phyloP scores from a whole-genome alignment of 441 rosid genomes.

The Arabidopsis lyrata region DNA sequence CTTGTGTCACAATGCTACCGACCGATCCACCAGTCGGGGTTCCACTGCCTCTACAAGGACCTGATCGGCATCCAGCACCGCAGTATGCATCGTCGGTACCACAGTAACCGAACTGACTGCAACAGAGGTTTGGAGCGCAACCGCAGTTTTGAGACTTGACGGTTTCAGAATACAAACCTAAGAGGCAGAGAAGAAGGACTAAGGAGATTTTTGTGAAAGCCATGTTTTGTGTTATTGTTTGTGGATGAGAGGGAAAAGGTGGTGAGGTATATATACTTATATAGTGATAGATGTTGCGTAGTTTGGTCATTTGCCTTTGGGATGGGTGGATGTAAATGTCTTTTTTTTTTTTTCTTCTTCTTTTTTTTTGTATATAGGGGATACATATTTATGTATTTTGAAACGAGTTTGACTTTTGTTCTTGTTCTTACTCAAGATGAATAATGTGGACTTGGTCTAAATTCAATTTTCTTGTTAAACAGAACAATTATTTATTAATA shows the following conservation, averaged over 20 bases:
- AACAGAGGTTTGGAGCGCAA: conserved; percentile 50
- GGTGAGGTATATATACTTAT: conserved; percentile 10
- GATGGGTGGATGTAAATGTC: background rate
- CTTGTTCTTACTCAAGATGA: background rate
- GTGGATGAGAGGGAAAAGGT: conserved; percentile 11
- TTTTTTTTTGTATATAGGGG: background rate
- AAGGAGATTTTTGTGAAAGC: conserved; percentile 25
- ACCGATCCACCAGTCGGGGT: conserved; percentile 44
- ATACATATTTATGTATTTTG: background rate
- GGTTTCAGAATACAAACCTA: conserved; percentile 34
- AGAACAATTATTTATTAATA: background rate
- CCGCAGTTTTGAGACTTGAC: conserved; percentile 57
- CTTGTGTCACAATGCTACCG: conserved; percentile 47
- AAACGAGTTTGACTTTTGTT: conserved; percentile 20
- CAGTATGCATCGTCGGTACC: conserved; percentile 47
- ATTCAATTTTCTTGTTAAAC: background rate
- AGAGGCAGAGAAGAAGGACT: conserved; percentile 35
- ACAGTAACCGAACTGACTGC: conserved; percentile 55
- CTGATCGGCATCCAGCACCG: conserved; percentile 51
- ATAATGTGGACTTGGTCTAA: conserved; percentile 27
- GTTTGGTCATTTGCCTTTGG: conserved; percentile 32
- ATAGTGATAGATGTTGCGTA: conserved; percentile 12
- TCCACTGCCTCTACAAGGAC: conserved; percentile 50
- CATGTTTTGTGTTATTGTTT: conserved; percentile 35
- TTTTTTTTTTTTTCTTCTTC: too few species aligned